Conservation (phyloP, 2,329 filamentous ascomycete genomes). For the Pseudopyrenochaeta lycopersici region DNA sequence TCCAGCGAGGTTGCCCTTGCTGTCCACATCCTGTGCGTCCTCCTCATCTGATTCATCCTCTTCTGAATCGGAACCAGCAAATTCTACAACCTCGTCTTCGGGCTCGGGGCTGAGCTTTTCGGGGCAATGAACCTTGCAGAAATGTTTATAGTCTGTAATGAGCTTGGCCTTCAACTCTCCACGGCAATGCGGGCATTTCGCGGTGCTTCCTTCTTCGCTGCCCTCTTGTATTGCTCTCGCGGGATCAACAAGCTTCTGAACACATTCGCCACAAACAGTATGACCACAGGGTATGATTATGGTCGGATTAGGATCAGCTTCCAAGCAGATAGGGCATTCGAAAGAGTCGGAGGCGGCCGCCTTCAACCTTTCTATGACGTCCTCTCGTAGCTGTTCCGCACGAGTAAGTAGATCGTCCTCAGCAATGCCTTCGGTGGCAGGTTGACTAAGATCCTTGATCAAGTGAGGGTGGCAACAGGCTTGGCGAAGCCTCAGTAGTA, state of each 20-base stretch:
- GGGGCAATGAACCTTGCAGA: conserved; percentile 76
- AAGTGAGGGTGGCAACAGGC: conserved; percentile 81
- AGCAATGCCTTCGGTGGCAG: conserved; percentile 66
- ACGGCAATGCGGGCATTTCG: conserved; percentile 81
- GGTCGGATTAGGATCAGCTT: conserved; percentile 75
- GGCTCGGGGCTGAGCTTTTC: conserved; percentile 48
- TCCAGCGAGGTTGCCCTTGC: conserved; percentile 52
- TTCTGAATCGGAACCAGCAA: conserved; percentile 43
- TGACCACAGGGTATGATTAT: conserved; percentile 88
- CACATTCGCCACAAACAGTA: conserved; percentile 79
- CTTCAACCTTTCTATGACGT: conserved; percentile 74
- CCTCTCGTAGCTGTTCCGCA: conserved; percentile 66
- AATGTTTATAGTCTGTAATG: conserved; percentile 77
- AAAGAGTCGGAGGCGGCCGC: conserved; percentile 66
- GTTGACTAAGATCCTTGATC: conserved; percentile 71
- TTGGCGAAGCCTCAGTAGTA: conserved; percentile 82
- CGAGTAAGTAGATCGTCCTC: conserved; percentile 68
- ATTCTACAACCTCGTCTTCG: conserved; percentile 34
- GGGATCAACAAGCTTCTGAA: conserved; percentile 73
- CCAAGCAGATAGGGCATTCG: conserved; percentile 85
- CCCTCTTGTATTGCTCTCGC: conserved; percentile 60
- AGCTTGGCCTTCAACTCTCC: conserved; percentile 71
- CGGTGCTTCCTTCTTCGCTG: conserved; percentile 59
- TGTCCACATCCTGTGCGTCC: conserved; percentile 50
- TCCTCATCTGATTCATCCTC: conserved; percentile 49